A percentile compares a stretch with the other conserved stretches of the same genome.
phyloP scores from a whole-genome alignment of 1,284 basidiomycete species.

The Fistulinella cinereoalba region DNA sequence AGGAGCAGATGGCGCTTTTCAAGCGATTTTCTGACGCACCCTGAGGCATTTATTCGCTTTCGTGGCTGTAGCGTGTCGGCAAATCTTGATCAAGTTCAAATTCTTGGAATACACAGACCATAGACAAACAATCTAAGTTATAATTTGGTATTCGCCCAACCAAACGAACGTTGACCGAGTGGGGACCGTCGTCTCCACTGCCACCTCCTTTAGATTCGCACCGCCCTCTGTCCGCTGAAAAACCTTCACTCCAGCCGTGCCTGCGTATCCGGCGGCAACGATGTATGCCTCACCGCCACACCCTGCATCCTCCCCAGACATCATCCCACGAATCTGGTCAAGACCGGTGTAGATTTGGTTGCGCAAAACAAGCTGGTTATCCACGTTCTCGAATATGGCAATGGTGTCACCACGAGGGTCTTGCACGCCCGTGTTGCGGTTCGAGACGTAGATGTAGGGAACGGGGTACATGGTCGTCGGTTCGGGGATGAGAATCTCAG shows the following conservation, averaged over 20 bases:
- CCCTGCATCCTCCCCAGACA: constrained; percentile 44
- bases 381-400: constrained; percentile 53
- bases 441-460: constrained; percentile 66
- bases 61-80: no score
- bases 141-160: constrained; percentile 6
- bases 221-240: constrained; percentile 55
- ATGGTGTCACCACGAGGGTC: constrained; percentile 58
- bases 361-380: constrained; percentile 43
- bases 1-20: constrained; percentile 53
- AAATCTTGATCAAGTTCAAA: not conserved
- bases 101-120: not conserved
- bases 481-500: constrained; percentile 57
- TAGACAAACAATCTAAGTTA: not conserved
- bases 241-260: constrained; percentile 53
- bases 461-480: constrained; percentile 45
- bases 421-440: constrained; percentile 56
- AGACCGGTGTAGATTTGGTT: constrained; percentile 62
- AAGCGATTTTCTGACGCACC: constrained; percentile 1
- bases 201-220: constrained; percentile 48
- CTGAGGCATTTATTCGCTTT: not conserved
- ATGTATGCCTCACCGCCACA: constrained; percentile 52
- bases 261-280: constrained; percentile 51
- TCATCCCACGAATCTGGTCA: constrained; percentile 61
- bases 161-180: constrained; percentile 53
- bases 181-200: constrained; percentile 49